phyloP scores from a whole-genome alignment of 805 yeast species.

The Zygosaccharomyces lentus region DNA sequence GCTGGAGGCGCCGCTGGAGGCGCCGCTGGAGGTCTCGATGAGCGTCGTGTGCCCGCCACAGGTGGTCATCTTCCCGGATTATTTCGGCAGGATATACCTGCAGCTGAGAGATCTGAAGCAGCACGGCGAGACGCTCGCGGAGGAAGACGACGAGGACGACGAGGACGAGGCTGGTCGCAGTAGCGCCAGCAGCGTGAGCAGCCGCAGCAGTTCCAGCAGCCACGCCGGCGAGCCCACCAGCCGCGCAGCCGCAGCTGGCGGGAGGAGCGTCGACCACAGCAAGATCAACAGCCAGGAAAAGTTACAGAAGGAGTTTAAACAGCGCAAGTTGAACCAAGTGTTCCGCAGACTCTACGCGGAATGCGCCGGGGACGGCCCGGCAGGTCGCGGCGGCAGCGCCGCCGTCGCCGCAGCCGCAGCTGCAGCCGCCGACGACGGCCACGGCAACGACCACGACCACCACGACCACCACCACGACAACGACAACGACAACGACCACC shows the following conservation, averaged over 20 bases:
- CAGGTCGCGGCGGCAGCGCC: neutral
- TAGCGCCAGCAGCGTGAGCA: constrained; percentile 1
- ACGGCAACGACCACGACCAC: neutral
- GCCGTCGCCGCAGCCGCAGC: too few species aligned
- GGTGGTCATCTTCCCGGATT: constrained; percentile 19
- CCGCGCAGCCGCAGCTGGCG: neutral
- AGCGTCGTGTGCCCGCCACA: constrained; percentile 14
- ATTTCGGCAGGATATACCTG: constrained; percentile 12
- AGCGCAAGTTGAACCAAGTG: constrained; percentile 14
- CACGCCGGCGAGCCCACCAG: neutral
- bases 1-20: too few species aligned
- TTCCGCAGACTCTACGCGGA: constrained; percentile 12
- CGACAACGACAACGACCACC: neutral
- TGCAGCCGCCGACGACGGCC: too few species aligned
- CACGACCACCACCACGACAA: neutral
- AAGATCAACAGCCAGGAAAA: constrained; percentile 12
- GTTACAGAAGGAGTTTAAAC: constrained; percentile 10
- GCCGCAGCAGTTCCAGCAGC: neutral
- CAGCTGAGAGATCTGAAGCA: constrained; percentile 6
- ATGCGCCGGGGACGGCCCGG: constrained; percentile 1
- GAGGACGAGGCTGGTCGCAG: neutral
- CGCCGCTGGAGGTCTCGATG: constrained; percentile 9
- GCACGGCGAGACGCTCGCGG: neutral
- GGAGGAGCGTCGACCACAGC: constrained; percentile 3
- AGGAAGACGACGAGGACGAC: neutral